Evolutionary conservation across 768 basidiomycete genomes (phyloP), one percentile per base, ranked within the genome.

Genomic region (Tylopilus balloui): DNA sequence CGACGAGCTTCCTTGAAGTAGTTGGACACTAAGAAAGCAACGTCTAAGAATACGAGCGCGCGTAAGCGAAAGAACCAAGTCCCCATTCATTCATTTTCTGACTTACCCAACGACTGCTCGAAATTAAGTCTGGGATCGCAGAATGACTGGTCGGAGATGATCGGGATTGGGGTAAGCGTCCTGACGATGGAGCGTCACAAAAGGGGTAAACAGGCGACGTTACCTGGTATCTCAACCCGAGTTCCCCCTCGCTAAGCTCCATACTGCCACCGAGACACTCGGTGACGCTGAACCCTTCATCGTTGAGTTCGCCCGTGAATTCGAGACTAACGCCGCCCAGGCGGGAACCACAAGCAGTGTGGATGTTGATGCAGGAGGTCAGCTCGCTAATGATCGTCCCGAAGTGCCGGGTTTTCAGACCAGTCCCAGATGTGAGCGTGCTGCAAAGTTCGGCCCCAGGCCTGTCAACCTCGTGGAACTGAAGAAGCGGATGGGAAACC

Each of bases 211-310:
- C 47, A 41, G 6, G 46, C 0, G 11, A 50, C 75, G 15, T n/a
- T 12, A 88, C 84, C 72, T 95, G 86, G 65, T 98, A 99, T 56
- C 94, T 76, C 66, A 94, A 70, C n/a, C 81, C 86, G 14, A 99
- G 76, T 65, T 96, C 77, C 55, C 93, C 88, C 65, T 97, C 95
- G 39, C 76, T 79, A 31, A 97, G 72, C 62, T 90, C 86, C 94
- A 97, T 98, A 56, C 91, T 95, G 1, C 95, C 96, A 5, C 96
- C 96, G 10, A 94, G 73, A 62, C 94, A 97, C 67, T 98, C 96
- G 0, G 96, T 99, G 36, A 99, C 96, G 54, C 88, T 88, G 69
- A 86, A 91, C 6, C 95, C 92, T 48, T 96, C 85, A 11, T 90
- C 84, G 53, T 87, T 86, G 44, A 95, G 73, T 67, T 95, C 91